These are phyloP conservation scores for Boletus vermiculosoides DNA, from an alignment of 768 basidiomycete genomes.

Conservation along the genomic window DNA sequence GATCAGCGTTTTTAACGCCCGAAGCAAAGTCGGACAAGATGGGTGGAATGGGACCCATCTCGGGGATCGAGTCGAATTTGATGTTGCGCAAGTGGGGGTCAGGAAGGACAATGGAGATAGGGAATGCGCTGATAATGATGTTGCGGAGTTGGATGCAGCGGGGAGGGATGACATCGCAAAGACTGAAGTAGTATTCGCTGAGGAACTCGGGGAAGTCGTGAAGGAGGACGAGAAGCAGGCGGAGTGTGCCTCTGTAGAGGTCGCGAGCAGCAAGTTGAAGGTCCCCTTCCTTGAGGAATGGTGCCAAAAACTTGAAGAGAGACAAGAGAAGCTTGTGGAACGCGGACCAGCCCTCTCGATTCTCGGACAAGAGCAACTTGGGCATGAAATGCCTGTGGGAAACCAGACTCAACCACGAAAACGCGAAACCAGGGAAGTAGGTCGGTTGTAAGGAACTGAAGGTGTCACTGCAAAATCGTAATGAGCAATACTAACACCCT, in stretches of 20 bases:
- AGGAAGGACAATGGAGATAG: conserved; percentile 73
- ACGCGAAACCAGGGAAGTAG: conserved; percentile 97
- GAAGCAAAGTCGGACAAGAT: conserved; percentile 90
- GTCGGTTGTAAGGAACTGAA: conserved; percentile 95
- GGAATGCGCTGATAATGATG: conserved; percentile 95
- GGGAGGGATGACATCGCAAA: conserved; percentile 90
- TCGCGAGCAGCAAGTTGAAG: conserved; percentile 79
- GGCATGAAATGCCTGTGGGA: conserved; percentile 98
- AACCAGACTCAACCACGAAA: conserved; percentile 96
- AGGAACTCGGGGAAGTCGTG: conserved; percentile 99
- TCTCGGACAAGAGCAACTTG: conserved; percentile 81
- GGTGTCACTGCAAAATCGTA: conserved; percentile 62
- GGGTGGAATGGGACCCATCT: conserved; percentile 90
- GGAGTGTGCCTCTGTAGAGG: conserved; percentile 86
- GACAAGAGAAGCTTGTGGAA: conserved; percentile 94
- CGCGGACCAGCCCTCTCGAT: conserved; percentile 94
- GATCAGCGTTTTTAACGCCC: conserved; percentile 75
- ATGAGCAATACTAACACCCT: neutral
- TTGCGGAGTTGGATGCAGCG: conserved; percentile 96
- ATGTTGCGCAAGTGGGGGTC: conserved; percentile 80
- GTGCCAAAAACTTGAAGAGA: conserved; percentile 91
- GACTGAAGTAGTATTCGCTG: conserved; percentile 93
- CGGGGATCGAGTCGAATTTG: conserved; percentile 73
- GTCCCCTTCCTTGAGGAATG: conserved; percentile 83
- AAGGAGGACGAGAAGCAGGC: conserved; percentile 89